Base-by-base conservation (phyloP, 495 filamentous ascomycete genomes). In the Penicillium argentinense region DNA sequence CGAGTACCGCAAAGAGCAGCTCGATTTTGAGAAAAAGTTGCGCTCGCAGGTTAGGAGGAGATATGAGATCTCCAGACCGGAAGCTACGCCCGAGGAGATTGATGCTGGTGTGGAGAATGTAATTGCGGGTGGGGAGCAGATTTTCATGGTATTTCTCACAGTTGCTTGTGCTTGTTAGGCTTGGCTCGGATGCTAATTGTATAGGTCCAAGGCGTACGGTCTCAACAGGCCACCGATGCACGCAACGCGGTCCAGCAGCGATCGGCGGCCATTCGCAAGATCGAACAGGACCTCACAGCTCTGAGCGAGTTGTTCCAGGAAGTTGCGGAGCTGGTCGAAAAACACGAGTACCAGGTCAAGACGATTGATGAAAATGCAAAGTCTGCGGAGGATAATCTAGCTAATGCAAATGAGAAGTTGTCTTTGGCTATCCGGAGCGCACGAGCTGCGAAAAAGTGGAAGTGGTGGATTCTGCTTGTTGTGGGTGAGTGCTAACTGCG, bases 381-480 rank as follows among this genome's bases (percentile, higher is more conserved):
- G 55, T 78, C 85, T 46, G 77, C 83, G 4, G 71, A 77, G 18
- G 77, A 81, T 24, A 80, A 92, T 62, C 69, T 89, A 48, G 76
- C 77, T 45, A 80, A 83, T 54, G 87, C 75, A 19, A 90, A 87
- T 49, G 67, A 75, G 22, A 71, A 93, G 58, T 78, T 93, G 18
- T 76, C 65, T 21, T 69, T 73, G 5, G 89, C 87, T 12, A 80
- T 89, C 32, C 68, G 69, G 13, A 89, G 82, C 33, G 87, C 89
- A 9, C 63, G 79, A 51, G 72, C 73, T 39, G 79, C 81, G 30
- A 79, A 83, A 53, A 85, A 81, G 69, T 91, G 90, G 84, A 95
- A 95, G 83, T 95, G 89, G 89, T 89, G 84, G 62, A 91, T 87
- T 75, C 66, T 93, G 49, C 77, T 82, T 55, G 85, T 95, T 42